A percentile compares a stretch with the other conserved stretches of the same genome.
These are phyloP conservation scores for Leccinellum rugosiceps DNA, from an alignment of 768 basidiomycete genomes.

Conservation along the genomic window DNA sequence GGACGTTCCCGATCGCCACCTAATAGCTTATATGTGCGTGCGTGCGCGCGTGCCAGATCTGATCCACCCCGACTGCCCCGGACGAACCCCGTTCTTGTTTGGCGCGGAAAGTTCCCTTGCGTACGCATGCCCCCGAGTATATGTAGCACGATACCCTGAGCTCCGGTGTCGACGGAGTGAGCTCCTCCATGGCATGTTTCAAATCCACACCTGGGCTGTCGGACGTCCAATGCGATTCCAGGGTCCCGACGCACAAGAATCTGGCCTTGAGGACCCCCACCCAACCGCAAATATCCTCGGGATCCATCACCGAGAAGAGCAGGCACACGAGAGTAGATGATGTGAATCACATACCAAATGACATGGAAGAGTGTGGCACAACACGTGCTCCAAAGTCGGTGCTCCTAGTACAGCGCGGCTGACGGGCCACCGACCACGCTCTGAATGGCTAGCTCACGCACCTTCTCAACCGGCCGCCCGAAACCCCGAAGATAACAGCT, in stretches of 20 bases:
- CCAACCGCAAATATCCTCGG: neutral
- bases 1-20: neutral
- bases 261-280: neutral
- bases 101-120: neutral
- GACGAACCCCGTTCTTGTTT: neutral
- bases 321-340: neutral
- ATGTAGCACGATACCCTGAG: neutral
- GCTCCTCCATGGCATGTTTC: neutral
- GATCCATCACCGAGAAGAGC: neutral
- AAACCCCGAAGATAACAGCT: neutral
- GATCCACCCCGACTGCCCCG: neutral
- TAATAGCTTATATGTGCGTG: neutral
- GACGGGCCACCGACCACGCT: neutral
- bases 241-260: neutral
- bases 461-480: neutral
- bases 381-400: no score
- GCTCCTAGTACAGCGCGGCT: no score
- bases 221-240: neutral
- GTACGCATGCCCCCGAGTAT: neutral
- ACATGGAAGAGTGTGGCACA: neutral
- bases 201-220: neutral
- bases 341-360: neutral
- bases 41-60: neutral
- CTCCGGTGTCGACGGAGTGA: neutral
- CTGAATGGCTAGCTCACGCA: neutral